A percentile compares a stretch with the other conserved stretches of the same genome.
Conservation (phyloP, 345 rosid species). For the Conringia planisiliqua region DNA sequence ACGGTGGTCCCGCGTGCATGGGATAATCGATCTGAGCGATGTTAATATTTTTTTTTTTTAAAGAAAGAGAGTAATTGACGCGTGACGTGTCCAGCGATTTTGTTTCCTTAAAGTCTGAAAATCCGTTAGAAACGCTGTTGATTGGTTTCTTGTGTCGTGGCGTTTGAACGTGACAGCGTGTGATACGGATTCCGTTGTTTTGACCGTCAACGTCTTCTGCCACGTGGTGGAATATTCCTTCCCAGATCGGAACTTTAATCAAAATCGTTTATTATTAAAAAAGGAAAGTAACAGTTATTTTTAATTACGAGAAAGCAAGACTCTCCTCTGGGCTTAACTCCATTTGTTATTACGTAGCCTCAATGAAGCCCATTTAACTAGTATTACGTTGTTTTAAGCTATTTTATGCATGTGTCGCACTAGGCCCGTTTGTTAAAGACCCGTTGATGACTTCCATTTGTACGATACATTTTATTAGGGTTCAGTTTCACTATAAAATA, state of each 20-base stretch:
- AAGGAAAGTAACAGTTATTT: not conserved
- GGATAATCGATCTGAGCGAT: constrained; percentile 16
- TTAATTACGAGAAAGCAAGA: not conserved
- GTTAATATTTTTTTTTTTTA: not conserved
- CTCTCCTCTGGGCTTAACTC: not conserved
- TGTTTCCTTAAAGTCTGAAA: constrained; percentile 38
- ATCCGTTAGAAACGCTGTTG: constrained; percentile 21
- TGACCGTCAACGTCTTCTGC: constrained; percentile 33
- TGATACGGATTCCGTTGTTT: constrained; percentile 31
- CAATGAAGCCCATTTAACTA: constrained; percentile 4
- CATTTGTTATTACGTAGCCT: not conserved
- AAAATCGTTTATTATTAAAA: not conserved
- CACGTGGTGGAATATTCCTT: constrained; percentile 32
- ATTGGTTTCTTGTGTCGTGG: constrained; percentile 21
- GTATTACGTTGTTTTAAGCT: not conserved
- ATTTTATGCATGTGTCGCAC: not conserved
- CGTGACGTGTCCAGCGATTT: constrained; percentile 36
- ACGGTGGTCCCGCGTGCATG: constrained; percentile 39
- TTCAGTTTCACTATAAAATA: not conserved
- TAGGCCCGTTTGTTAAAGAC: constrained; percentile 2
- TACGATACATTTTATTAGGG: not conserved
- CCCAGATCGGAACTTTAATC: not conserved
- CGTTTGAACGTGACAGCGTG: constrained; percentile 35
- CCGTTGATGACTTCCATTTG: not conserved
- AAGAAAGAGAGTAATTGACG: not conserved